Evolutionary conservation across 2,329 filamentous ascomycete genomes (phyloP), one percentile per base, ranked within the genome.

Genomic region (Colletotrichum sp.): DNA sequence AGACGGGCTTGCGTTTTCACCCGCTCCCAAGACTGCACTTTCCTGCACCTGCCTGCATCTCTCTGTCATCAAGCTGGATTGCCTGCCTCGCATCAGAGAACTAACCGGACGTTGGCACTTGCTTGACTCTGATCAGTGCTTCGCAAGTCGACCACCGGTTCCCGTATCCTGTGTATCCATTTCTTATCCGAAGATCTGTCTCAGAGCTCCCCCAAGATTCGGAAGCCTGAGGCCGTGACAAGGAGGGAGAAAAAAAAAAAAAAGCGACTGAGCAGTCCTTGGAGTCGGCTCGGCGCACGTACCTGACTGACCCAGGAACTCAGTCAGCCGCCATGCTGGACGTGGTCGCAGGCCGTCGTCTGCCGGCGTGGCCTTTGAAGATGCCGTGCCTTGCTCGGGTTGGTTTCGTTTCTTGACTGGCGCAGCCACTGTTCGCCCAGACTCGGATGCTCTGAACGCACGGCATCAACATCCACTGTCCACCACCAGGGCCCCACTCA

Each of bases 361-460:
- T 52, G 72, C 68, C 72, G 68, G 72, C 67, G 62, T 71, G 34
- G 49, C 62, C 65, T 65, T 24, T 21, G 7, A 28, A 49, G 59
- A 30, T 63, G 66, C 21, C 36, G 66, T 55, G 39, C 66, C 57
- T 70, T 64, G 71, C 39, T 70, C 57, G 28, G 26, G 9, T 57
- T 70, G 71, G 66, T 64, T 74, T 74, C 59, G 66, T 74, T 70
- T 70, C 39, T 70, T 75, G 9, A 49, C 59, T 44, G 72, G 68
- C 28, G 72, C 68, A 66, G 60, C 72, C 72, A 66, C 72, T 32
- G 68, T 28, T 28, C 28, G 21, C 34, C 68, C 72, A 72, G 60
- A 49, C 63, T 24, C 66, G n/a, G n/a, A 7, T 13, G n/a, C 44
- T 18, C 44, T 49, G 44, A 69, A 55, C 52, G 66, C 52, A 69